Base-by-base conservation (phyloP, 2,329 filamentous ascomycete species). In the Penicillium sp. region DNA sequence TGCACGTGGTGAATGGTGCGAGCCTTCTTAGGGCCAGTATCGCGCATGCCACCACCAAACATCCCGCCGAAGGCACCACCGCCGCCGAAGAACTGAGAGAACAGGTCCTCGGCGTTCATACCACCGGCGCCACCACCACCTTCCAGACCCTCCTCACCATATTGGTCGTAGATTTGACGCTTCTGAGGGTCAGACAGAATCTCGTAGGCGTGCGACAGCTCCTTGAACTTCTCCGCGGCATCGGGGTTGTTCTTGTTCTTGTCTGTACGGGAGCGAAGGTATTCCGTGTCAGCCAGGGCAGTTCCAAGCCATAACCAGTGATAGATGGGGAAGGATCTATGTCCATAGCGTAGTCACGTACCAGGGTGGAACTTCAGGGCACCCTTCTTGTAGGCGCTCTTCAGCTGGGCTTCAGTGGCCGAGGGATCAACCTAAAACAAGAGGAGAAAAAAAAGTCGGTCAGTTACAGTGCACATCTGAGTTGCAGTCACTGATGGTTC, bases 171-270 rank as follows among this genome's bases (percentile, higher is more conserved):
- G 63, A 98, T 76, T 70, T 87, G 80, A 74, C 95, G 91, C 85
- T 97, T 97, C 78, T 97, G 90, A 41, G 90, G 78, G 75, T 99
- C 95, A 69, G 90, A 95, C 17, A 99, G 88, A 67, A 96, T 85
- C 83, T 99, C 95, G 80, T 98, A 99, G 63, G 95, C 95, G 74
- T 94, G 89, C 66, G 92, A 96, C 62, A 97, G 85, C 72, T 97
- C 93, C 83, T 99, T 98, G 88, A 99, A 99, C 80, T 97, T 99
- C 63, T 96, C 92, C 70, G 94, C 92, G 54, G 95, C 93, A 28
- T 88, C 90, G 42, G 93, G 92, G 82, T 96, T 96, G 82, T 95
- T 88, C 66, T 89, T 87, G 79, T 99, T 99, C 86, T 99, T 99
- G 80, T 99, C 94, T 96, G 68, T 39, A 57, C 15, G 14, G 7